Base-by-base conservation (phyloP, 106 monocot species). In the Chionographis japonica region DNA sequence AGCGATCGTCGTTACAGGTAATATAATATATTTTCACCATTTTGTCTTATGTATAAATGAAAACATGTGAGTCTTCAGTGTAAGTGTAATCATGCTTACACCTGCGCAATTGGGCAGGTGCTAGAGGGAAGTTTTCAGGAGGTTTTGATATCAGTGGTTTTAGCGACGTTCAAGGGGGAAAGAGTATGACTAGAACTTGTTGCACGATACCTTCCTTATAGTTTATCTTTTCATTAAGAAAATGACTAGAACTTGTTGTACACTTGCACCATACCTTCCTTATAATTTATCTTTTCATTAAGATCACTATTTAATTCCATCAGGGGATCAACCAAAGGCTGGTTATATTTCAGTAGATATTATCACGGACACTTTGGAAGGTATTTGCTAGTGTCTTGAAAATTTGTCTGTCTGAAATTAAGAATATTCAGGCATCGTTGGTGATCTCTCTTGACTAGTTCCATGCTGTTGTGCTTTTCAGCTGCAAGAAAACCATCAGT, bases 121-220 rank as follows among this genome's bases (percentile, higher is more conserved):
- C 81, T 64, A 74, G 72, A 69, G 86, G 83, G 15, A 92, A 87
- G 39, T 97, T 97, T 73, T 97, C 95, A 9, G 92, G 89, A 69
- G 95, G 95, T 63, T 89, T 92, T 83, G 95, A 92, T 79, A 97
- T 97, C 63, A 81, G 46, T 82, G 82, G 84, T 36, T 97, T 97
- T 72, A 75, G 83, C 59, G 75, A 37, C 36, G 36, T 86, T 78
- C 79, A 89, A 56, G 82, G 64, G 42, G 86, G 84, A 64, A 84
- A 84, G 41, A 67, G 92, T 97, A 86, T 20, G 71, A 13, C 18
- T 51, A 37, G 35, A 12, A 40, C 41, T 54, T 70, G 42, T 35
- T 63, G n/a, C 54, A 18, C 50, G 27, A 27, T 27, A 27, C 35
- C 42, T 14, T 60, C 35, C 20, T 27, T 43, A 52, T 62, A 56